phyloP scores from a whole-genome alignment of 2,329 filamentous ascomycete species.

The Cladosporium oxysporum region DNA sequence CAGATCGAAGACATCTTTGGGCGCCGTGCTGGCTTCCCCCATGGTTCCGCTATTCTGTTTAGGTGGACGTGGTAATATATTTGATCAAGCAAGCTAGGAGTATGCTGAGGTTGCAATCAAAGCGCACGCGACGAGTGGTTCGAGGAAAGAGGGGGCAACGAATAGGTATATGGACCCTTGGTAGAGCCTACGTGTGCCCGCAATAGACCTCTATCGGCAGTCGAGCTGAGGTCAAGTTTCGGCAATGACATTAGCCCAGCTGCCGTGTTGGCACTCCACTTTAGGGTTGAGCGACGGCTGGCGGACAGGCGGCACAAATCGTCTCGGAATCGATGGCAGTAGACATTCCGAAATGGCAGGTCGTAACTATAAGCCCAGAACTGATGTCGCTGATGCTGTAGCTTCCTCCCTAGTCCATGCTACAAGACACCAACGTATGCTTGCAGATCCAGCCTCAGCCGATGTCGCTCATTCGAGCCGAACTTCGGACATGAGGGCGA shows the following conservation, averaged over 20 bases:
- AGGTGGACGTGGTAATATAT: neutral
- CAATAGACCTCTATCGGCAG: conserved; percentile 14
- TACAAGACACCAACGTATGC: neutral
- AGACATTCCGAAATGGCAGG: neutral
- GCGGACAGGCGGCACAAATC: neutral
- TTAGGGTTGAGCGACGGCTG: neutral
- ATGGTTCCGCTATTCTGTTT: neutral
- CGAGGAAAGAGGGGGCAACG: neutral
- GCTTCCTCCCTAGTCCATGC: neutral
- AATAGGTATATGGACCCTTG: neutral
- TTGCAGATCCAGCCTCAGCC: neutral
- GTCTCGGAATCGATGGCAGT: too few relatives aligned
- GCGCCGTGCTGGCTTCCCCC: conserved; percentile 29
- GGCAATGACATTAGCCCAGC: conserved; percentile 19
- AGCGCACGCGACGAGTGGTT: neutral
- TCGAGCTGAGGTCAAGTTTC: conserved; percentile 17
- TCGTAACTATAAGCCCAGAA: conserved; percentile 3
- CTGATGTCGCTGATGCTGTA: neutral
- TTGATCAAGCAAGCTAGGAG: neutral
- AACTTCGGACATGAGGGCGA: neutral
- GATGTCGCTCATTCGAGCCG: neutral
- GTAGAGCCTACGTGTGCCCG: conserved; percentile 1
- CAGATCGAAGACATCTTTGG: conserved; percentile 35
- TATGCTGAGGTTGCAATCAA: neutral
- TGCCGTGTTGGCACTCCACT: conserved; percentile 10